Percentiles rank a stretch among this genome's conserved stretches.
phyloP scores from a whole-genome alignment of 345 rosid species.

The Abelmoschus esculentus region DNA sequence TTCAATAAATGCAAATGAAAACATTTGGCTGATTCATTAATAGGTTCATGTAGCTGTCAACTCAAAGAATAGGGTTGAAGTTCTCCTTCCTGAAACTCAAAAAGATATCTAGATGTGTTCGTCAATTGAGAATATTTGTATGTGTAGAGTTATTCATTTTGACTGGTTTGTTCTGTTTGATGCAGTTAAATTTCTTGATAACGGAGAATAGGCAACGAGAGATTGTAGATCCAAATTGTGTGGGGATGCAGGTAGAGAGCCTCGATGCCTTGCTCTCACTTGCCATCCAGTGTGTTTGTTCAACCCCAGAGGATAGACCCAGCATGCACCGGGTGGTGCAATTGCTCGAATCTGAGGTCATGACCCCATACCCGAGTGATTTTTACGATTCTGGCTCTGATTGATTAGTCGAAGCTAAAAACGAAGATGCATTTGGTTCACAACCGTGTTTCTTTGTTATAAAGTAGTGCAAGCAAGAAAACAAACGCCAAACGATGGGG shows the following conservation, averaged over 20 bases:
- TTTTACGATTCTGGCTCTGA: slow-evolving; percentile 90
- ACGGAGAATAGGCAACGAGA: slow-evolving; percentile 64
- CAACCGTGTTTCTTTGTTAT: slow-evolving; percentile 1
- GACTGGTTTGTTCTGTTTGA: background rate
- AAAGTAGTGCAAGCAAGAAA: background rate
- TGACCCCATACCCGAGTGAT: slow-evolving; percentile 99
- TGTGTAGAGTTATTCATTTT: too few species aligned
- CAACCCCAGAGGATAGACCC: slow-evolving; percentile 79
- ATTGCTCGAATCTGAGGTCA: slow-evolving; percentile 86
- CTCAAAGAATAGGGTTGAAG: too few species aligned
- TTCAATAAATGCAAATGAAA: too few species aligned
- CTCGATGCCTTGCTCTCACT: slow-evolving; percentile 75
- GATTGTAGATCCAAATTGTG: slow-evolving; percentile 64
- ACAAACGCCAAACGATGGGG: slow-evolving; percentile 7
- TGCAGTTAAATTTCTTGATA: slow-evolving; percentile 78
- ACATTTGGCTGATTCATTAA: too few species aligned
- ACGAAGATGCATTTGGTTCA: slow-evolving; percentile 8
- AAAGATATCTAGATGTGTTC: too few species aligned
- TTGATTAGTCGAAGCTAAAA: slow-evolving; percentile 23
- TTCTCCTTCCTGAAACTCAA: too few species aligned
- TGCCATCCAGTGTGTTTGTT: slow-evolving; percentile 72
- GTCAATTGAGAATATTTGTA: too few species aligned
- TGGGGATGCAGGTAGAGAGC: slow-evolving; percentile 65
- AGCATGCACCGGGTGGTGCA: slow-evolving; percentile 96
- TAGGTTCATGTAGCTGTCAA: too few species aligned